Base-by-base conservation (phyloP, 2,329 filamentous ascomycete species). In the Cordyceps cicadae region DNA sequence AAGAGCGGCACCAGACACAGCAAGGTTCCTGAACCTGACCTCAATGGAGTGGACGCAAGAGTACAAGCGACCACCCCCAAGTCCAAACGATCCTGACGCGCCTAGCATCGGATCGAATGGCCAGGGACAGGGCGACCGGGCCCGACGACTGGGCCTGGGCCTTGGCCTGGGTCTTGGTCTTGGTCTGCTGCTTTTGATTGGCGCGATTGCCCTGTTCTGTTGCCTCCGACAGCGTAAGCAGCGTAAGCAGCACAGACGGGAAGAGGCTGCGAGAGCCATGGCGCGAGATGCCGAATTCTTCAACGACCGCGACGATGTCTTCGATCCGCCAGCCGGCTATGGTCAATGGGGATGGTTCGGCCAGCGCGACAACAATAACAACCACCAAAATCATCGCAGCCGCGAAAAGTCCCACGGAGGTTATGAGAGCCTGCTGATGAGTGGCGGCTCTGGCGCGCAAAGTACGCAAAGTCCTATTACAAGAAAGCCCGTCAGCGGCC, bases 81-180 rank as follows among this genome's bases (percentile, higher is more conserved):
- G 55, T 41, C 39, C 51, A 34, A 39, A 53, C 29, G 59, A 64
- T 50, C 41, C 61, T 62, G 65, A 66, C 46, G 69, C 67, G 0
- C 69, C 71, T 9, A 66, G 63, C n/a, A 63, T 67, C 8, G 54
- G 63, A 3, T 57, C 51, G 12, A 62, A 60, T 19, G 60, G 66
- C 3, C 62, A 65, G 9, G 55, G 12, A 11, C 37, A 41, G 3
- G 39, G 41, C 19, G 67, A 65, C 41, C 67, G 52, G 19, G 37
- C 64, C 43, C 71, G 64, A 60, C 66, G 65, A 1, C 66, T 87
- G 5, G 85, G 86, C 0, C 74, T 90, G 0, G 86, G 86, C 0
- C 73, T 87, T 2, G 87, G 87, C 0, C 69, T 90, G 1, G 87
- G 87, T 1, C 71, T 91, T 1, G 87, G 86, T 1, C 68, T 87